Base-by-base conservation (phyloP, 495 filamentous ascomycete species). In the Trichoderma gamsii region DNA sequence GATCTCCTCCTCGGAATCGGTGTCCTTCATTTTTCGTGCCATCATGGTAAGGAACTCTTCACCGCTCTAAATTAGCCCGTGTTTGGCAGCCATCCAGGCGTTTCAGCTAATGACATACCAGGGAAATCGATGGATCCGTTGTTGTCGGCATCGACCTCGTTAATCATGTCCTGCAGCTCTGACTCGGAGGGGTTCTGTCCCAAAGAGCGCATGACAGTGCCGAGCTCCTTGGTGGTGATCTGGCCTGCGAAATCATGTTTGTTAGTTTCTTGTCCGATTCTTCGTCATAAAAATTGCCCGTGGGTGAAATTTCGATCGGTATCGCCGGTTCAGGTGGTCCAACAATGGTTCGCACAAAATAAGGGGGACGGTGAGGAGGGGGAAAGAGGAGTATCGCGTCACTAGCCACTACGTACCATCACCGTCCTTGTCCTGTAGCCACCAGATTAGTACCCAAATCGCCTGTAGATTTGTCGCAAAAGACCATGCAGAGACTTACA, bases 21-120 rank as follows among this genome's bases (percentile, higher is more conserved):
- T 98, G 76, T 98, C 96, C 87, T 98, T 99, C 96, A 99, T 99
- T 84, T 98, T 98, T 75, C 96, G 89, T 66, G 96, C 95, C 95
- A 99, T 99, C 96, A 98, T 99, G 69, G 95, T 98, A 68, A 98
- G 86, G 83, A 99, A 99, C 73, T 99, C 95, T 97, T 73, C 67
- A 68, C 66, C 41, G 68, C 38, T 67, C 71, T 25, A 61, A 6
- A 12, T 35, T 18, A 65, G 74, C 80, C 69, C 81, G 76, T 70
- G 51, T 71, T 11, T 11, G n/a, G 15, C 2, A 61, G n/a, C 15
- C 5, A 59, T 38, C 70, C 70, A 76, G 68, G 0, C 29, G 1
- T 59, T 67, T 52, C 29, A 7, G 21, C 67, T n/a, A 68, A 52
- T 49, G 25, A 63, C 83, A 68, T 89, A 97, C 93, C 93, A 74